These are phyloP conservation scores for Candida sonorensis DNA, from an alignment of 805 yeast species.

Conservation along the genomic window DNA sequence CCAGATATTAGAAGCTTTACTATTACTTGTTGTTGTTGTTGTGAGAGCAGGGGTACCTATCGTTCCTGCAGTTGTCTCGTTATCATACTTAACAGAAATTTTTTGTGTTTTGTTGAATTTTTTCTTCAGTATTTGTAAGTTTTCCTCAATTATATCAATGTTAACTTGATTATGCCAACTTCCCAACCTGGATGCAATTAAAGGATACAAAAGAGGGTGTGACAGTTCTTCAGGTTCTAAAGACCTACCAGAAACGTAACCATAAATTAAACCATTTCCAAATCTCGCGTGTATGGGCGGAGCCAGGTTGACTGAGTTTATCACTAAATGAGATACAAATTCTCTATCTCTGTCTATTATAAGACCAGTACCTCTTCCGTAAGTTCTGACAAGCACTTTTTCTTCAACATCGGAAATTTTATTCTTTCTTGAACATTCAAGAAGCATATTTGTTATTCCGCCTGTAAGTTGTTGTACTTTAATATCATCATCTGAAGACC, in stretches of 20 bases:
- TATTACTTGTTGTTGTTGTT: slow-evolving; percentile 6
- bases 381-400: slow-evolving; percentile 55
- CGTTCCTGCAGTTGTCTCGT: too few relatives aligned
- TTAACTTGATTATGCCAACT: slow-evolving; percentile 58
- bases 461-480: slow-evolving; percentile 44
- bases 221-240: slow-evolving; percentile 49
- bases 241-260: slow-evolving; percentile 59
- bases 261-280: slow-evolving; percentile 68
- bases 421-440: slow-evolving; percentile 33
- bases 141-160: slow-evolving; percentile 39
- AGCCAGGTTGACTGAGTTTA: slow-evolving; percentile 55
- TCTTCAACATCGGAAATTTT: slow-evolving; percentile 17
- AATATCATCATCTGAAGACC: slow-evolving; percentile 24
- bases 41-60: too few relatives aligned
- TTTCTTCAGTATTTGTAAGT: slow-evolving; percentile 33
- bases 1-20: slow-evolving; percentile 45
- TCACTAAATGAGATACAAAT: slow-evolving; percentile 59
- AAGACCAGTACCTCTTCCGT: slow-evolving; percentile 66
- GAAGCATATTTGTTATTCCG: slow-evolving; percentile 57
- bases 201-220: slow-evolving; percentile 39
- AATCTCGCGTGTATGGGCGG: slow-evolving; percentile 64
- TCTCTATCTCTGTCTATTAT: slow-evolving; percentile 73
- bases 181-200: slow-evolving; percentile 61
- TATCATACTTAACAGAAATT: too few relatives aligned
- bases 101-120: slow-evolving; percentile 8